phyloP scores from a whole-genome alignment of 2,329 filamentous ascomycete genomes.

The Penicillium sp. region DNA sequence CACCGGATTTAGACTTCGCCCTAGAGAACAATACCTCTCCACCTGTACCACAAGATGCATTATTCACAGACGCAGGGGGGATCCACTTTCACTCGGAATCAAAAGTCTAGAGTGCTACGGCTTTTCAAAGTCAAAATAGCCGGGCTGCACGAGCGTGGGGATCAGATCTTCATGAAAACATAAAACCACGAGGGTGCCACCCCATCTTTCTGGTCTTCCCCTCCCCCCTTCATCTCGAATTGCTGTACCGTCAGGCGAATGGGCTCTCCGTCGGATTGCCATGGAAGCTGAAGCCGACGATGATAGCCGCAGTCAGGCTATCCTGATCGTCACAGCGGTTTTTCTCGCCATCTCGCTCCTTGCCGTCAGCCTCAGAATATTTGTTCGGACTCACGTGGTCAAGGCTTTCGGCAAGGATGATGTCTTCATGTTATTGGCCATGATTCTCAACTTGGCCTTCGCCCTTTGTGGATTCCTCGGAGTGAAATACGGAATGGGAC shows the following conservation, averaged over 20 bases:
- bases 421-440: slow-evolving; percentile 15
- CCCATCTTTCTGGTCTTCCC: background rate
- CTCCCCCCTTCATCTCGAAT: background rate
- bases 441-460: slow-evolving; percentile 30
- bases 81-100: slow-evolving; percentile 2
- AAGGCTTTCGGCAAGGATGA: slow-evolving; percentile 4
- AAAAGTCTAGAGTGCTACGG: slow-evolving; percentile 5
- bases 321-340: slow-evolving; percentile 31
- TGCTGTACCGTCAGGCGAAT: slow-evolving; percentile 6
- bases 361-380: slow-evolving; percentile 40
- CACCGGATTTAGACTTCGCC: slow-evolving; percentile 12
- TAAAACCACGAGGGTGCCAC: slow-evolving; percentile 12
- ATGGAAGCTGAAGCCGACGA: slow-evolving; percentile 12
- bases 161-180: slow-evolving; percentile 11
- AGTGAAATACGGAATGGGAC: slow-evolving; percentile 25
- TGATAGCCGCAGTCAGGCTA: slow-evolving; percentile 21
- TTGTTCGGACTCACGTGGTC: slow-evolving; percentile 40
- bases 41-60: slow-evolving; percentile 4
- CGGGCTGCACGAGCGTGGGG: background rate
- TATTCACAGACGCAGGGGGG: slow-evolving; percentile 2
- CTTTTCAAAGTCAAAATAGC: slow-evolving; percentile 8
- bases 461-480: slow-evolving; percentile 29
- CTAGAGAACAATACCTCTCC: slow-evolving; percentile 15
- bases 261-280: slow-evolving; percentile 4
- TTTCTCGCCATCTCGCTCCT: slow-evolving; percentile 44